Evolutionary conservation across 2,329 filamentous ascomycete species (phyloP), one percentile per base, ranked within the genome.

Genomic region (Penicillium sp.): DNA sequence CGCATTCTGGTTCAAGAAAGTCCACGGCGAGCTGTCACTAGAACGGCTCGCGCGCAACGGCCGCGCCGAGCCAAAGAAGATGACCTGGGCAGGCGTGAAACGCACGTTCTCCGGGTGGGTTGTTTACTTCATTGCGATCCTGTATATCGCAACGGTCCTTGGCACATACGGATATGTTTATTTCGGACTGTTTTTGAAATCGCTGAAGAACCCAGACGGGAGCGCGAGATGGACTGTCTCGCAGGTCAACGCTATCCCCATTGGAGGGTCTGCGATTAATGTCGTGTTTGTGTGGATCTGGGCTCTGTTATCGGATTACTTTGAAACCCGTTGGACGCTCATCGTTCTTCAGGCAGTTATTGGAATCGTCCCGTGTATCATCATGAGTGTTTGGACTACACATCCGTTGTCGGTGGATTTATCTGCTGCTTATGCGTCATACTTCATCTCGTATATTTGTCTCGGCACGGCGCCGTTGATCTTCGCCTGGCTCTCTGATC

Each of bases 361-460:
- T 43, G 75, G 71, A 1, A 61, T 77, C 3, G 63, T 77, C 3
- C 72, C 73, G 2, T 71, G 69, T 47, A 75, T 77, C 28, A 73
- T 72, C n/a, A 77, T 79, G 74, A 75, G 69, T 21, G 62, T 77
- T n/a, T 78, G 76, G 76, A 78, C 76, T 0, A 59, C 68, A 2
- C 67, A 75, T 26, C 75, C 75, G 0, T 55, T 57, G 2, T 60
- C 64, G 0, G 71, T 74, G 1, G 65, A 73, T 0, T 45, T 78
- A 1, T 69, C 69, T 0, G 71, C 72, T 2, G 76, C 75, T 0
- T 79, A 79, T 53, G 73, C 75, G 3, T 72, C 72, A 43, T 78
- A 77, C 53, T 77, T 79, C 54, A 74, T 78, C 57, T 70, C 71
- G 0, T 76, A 72, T 54, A 63, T 75, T 9, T 67, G 65, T 15